These are phyloP conservation scores for Microsporum ferrugineum DNA, from an alignment of 2,329 filamentous ascomycete species.

Conservation along the genomic window DNA sequence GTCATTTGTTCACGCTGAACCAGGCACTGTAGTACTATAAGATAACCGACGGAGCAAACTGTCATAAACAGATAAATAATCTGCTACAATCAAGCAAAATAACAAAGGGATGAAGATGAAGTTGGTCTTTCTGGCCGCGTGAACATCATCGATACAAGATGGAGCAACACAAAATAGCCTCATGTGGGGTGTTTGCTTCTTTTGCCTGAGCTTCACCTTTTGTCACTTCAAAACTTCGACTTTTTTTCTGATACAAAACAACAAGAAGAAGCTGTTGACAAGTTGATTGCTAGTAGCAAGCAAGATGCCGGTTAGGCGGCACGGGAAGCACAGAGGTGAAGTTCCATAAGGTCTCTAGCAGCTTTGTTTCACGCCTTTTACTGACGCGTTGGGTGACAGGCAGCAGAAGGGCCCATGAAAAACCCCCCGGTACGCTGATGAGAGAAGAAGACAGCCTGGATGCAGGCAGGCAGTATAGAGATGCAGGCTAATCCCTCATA, in stretches of 20 bases:
- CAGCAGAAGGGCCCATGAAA: too few relatives aligned
- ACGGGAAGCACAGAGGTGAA: neutral
- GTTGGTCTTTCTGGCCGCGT: neutral
- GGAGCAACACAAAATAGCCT: neutral
- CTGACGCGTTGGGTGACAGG: too few relatives aligned
- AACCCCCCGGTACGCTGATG: too few relatives aligned
- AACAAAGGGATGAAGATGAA: neutral
- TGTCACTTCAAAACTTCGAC: neutral
- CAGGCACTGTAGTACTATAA: too few relatives aligned
- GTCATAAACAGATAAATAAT: too few relatives aligned
- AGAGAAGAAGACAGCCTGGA: neutral
- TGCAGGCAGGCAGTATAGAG: neutral
- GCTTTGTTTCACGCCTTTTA: too few relatives aligned
- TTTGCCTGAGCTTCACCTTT: neutral
- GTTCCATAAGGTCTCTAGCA: neutral
- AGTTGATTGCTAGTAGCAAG: neutral
- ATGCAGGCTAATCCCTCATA: neutral
- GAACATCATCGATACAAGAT: neutral
- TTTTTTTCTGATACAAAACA: neutral
- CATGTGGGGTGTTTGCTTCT: conserved; percentile 5
- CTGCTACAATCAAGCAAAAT: neutral
- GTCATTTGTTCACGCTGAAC: neutral
- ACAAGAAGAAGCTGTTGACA: neutral
- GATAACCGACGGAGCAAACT: too few relatives aligned
- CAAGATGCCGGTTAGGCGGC: neutral